A percentile compares a stretch with the other conserved stretches of the same genome.
These are phyloP conservation scores for Emergomyces orientalis DNA, from an alignment of 2,329 filamentous ascomycete species.

Conservation along the genomic window DNA sequence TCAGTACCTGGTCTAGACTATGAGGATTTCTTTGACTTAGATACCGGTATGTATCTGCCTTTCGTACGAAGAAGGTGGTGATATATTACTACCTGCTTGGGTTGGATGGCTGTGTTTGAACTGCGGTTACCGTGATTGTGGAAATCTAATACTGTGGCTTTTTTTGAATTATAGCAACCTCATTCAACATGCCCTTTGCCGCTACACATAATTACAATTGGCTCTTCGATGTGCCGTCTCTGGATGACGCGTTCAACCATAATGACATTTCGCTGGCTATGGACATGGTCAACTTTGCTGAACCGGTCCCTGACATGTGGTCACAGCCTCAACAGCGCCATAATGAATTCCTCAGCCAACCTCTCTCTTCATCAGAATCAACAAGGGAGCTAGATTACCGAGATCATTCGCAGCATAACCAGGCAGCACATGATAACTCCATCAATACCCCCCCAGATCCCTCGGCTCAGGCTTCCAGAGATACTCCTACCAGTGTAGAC, in stretches of 20 bases:
- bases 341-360: background rate
- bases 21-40: slow-evolving; percentile 50
- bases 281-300: slow-evolving; percentile 20
- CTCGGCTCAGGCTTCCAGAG: background rate
- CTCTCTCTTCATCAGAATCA: background rate
- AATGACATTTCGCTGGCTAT: slow-evolving; percentile 21
- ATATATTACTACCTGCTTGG: background rate
- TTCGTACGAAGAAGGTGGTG: background rate
- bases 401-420: background rate
- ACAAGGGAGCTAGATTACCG: background rate
- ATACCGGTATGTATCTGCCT: slow-evolving; percentile 37
- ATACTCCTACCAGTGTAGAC: background rate
- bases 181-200: slow-evolving; percentile 57
- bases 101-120: background rate
- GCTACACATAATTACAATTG: slow-evolving; percentile 55
- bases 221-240: slow-evolving; percentile 43
- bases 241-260: slow-evolving; percentile 30
- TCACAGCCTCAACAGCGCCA: slow-evolving; percentile 7
- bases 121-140: background rate
- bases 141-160: background rate
- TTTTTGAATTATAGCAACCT: slow-evolving; percentile 38
- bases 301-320: slow-evolving; percentile 15
- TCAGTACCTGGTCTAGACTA: slow-evolving; percentile 26
- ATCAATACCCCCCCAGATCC: background rate
- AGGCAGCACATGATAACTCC: background rate